phyloP scores from a whole-genome alignment of 441 rosid genomes.

The Lepidium campestre region DNA sequence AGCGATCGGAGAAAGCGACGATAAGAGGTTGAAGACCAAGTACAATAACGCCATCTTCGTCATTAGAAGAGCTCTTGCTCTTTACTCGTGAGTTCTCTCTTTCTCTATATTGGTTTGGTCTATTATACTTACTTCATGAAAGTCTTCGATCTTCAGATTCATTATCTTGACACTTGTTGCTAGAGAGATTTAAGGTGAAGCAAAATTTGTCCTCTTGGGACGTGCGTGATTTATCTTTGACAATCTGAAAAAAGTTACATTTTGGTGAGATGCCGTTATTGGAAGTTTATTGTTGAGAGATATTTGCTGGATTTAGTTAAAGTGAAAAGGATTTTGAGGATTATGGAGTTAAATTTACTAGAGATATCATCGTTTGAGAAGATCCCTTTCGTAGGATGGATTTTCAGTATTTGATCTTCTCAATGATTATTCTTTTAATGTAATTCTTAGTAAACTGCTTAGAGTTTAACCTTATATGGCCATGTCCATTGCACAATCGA shows the following conservation, averaged over 20 bases:
- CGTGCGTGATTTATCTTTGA: not conserved
- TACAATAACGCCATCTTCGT: constrained; percentile 86
- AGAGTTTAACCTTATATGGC: not conserved
- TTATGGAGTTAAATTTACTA: not conserved
- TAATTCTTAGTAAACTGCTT: not conserved
- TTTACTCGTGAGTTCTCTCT: constrained; percentile 74
- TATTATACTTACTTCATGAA: not conserved
- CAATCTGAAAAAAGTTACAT: not conserved
- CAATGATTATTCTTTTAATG: not conserved
- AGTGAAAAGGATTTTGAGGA: not conserved
- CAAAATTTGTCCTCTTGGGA: not conserved
- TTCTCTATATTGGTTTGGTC: constrained; percentile 5
- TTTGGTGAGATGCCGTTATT: not conserved
- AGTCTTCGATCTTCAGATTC: constrained; percentile 21
- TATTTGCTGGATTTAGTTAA: not conserved
- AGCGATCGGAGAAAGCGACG: constrained; percentile 80
- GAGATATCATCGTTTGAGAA: not conserved
- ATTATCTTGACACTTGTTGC: not conserved
- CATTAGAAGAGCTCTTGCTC: constrained; percentile 81
- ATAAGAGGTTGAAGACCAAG: constrained; percentile 87
- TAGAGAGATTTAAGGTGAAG: not conserved
- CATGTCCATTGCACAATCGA: not conserved
- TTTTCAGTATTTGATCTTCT: not conserved
- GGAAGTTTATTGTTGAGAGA: not conserved
- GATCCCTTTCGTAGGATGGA: not conserved